Evolutionary conservation across 2,329 filamentous ascomycete species (phyloP).

Genomic region (Pseudogymnoascus sp.): DNA sequence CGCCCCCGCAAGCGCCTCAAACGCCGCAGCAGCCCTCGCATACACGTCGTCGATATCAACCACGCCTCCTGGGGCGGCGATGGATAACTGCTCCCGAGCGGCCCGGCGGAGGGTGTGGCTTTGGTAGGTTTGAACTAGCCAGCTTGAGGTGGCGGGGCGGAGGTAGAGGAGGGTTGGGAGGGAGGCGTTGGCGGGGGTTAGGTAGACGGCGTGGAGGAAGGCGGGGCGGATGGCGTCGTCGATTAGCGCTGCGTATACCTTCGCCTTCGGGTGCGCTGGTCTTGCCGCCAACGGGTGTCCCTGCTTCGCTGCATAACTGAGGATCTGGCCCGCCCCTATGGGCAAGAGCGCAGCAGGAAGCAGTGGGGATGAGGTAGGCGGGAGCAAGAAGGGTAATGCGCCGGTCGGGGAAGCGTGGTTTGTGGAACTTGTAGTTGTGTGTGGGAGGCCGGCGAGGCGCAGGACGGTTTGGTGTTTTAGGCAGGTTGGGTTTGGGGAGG

Average conservation of each 20-base stretch:
- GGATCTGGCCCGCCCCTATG: conserved; percentile 56
- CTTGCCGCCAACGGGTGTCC: neutral
- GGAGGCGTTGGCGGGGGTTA: conserved; percentile 54
- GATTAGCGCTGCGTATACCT: neutral
- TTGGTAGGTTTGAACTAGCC: neutral
- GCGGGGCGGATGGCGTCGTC: neutral
- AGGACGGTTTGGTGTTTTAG: conserved; percentile 61
- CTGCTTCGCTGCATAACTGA: conserved; percentile 49
- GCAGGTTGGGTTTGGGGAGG: neutral
- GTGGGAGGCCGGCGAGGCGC: conserved; percentile 62
- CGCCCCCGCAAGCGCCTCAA: conserved; percentile 41
- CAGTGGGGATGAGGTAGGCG: conserved; percentile 29
- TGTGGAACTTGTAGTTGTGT: conserved; percentile 61
- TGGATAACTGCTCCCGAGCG: neutral
- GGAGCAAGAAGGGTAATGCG: conserved; percentile 78
- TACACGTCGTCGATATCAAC: conserved; percentile 50
- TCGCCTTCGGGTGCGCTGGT: neutral
- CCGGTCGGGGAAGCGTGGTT: conserved; percentile 92
- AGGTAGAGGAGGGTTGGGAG: conserved; percentile 69
- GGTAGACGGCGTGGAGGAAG: conserved; percentile 72
- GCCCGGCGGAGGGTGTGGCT: neutral
- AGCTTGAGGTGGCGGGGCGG: conserved; percentile 45
- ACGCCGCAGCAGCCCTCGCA: conserved; percentile 51
- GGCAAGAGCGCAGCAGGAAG: conserved; percentile 31
- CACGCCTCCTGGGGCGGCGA: conserved; percentile 22